These are phyloP conservation scores for Phytophthora sojae DNA, from an alignment of 352 stramenopile genomes.

Conservation along the genomic window DNA sequence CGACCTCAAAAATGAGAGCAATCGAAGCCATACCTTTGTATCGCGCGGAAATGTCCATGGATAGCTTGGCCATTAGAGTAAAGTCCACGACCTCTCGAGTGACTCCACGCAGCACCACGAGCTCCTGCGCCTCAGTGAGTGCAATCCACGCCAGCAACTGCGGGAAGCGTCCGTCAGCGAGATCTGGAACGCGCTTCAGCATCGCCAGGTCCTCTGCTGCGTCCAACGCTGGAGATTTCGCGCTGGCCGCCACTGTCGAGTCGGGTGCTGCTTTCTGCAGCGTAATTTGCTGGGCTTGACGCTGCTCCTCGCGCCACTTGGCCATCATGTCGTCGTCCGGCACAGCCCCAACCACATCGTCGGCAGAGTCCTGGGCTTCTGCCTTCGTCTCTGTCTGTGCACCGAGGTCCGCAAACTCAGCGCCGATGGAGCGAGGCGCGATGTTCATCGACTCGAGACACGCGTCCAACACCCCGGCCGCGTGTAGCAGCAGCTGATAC, in stretches of 20 bases:
- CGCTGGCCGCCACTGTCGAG: not conserved
- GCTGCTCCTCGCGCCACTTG: constrained; percentile 70
- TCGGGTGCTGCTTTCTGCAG: constrained; percentile 2
- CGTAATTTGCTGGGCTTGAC: constrained; percentile 17
- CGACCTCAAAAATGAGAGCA: not conserved
- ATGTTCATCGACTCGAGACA: constrained; percentile 55
- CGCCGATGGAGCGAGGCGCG: constrained; percentile 40
- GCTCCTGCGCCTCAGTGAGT: constrained; percentile 70
- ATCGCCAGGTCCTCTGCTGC: constrained; percentile 41
- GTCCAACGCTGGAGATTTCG: not conserved
- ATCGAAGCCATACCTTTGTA: constrained; percentile 45
- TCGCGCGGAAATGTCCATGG: constrained; percentile 59
- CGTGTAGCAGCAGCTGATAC: constrained; percentile 72
- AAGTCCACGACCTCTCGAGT: constrained; percentile 68
- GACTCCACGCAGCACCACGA: constrained; percentile 69
- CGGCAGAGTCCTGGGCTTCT: not conserved
- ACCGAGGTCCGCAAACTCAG: constrained; percentile 42
- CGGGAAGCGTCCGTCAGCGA: constrained; percentile 54
- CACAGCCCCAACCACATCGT: not conserved
- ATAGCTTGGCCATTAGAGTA: constrained; percentile 72
- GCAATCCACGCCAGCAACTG: constrained; percentile 66
- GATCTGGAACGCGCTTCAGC: constrained; percentile 60
- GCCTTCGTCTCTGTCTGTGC: constrained; percentile 14
- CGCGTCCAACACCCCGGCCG: constrained; percentile 59
- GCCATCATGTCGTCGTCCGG: constrained; percentile 53